A percentile compares a stretch with the other conserved stretches of the same genome.
Evolutionary conservation across 2,329 filamentous ascomycete species (phyloP).

Genomic region (Cladobotryum mycophilum): DNA sequence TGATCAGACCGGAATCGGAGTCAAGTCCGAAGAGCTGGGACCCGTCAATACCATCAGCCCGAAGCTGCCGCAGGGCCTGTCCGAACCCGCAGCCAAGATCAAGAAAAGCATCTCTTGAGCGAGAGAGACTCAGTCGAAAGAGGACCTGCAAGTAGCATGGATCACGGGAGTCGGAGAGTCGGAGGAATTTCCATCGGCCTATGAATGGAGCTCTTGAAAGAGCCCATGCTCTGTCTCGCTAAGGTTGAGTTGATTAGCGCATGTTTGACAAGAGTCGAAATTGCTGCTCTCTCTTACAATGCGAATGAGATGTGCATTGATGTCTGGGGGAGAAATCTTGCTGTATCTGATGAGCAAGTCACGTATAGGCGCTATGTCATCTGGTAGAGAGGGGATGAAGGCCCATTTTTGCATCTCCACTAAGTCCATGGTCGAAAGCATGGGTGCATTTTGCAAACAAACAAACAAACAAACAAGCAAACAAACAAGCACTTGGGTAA

Average conservation of each 20-base stretch:
- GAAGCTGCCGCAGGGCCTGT: slow-evolving; percentile 44
- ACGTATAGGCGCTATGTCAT: slow-evolving; percentile 30
- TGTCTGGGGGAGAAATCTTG: slow-evolving; percentile 27
- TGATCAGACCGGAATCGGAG: slow-evolving; percentile 43
- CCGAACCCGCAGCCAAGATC: slow-evolving; percentile 48
- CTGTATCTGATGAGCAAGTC: slow-evolving; percentile 34
- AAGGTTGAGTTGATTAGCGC: neutral
- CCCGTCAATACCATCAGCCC: slow-evolving; percentile 42
- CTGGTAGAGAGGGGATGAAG: slow-evolving; percentile 31
- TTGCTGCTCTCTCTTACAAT: slow-evolving; percentile 26
- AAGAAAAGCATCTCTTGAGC: slow-evolving; percentile 36
- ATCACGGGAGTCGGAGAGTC: slow-evolving; percentile 35
- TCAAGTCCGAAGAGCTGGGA: slow-evolving; percentile 46
- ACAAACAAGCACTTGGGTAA: neutral
- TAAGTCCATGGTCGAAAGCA: slow-evolving; percentile 26
- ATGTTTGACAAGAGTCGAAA: neutral
- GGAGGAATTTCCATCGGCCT: slow-evolving; percentile 45
- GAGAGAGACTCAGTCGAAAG: slow-evolving; percentile 32
- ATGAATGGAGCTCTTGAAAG: slow-evolving; percentile 39
- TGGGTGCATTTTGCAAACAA: neutral
- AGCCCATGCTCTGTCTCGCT: slow-evolving; percentile 43
- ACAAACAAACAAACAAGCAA: neutral
- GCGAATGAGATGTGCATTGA: slow-evolving; percentile 30
- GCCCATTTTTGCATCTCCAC: slow-evolving; percentile 30
- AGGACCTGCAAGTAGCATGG: slow-evolving; percentile 38